Conservation (phyloP, 139 green algal genomes). For the Coccomyxa sp. region DNA sequence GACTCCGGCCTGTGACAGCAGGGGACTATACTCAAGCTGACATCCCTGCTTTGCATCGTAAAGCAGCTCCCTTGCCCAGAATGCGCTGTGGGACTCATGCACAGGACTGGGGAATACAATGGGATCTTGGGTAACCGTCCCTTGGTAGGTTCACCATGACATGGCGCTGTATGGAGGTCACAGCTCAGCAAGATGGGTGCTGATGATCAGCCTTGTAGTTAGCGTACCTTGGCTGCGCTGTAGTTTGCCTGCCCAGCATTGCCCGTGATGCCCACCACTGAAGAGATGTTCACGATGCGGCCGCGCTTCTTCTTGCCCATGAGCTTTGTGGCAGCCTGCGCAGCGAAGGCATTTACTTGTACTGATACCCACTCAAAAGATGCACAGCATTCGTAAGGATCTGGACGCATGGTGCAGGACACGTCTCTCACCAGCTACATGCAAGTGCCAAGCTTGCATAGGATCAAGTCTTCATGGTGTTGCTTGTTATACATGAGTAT, state of each 20-base stretch:
- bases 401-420: background rate
- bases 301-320: constrained; percentile 87
- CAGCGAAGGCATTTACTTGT: background rate
- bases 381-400: no score
- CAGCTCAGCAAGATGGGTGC: no score
- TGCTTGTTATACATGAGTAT: no score
- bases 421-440: background rate
- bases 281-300: constrained; percentile 97
- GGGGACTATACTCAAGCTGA: background rate
- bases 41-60: background rate
- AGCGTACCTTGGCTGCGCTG: constrained; percentile 66
- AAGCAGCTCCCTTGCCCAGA: background rate
- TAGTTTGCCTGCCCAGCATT: constrained; percentile 95
- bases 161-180: no score
- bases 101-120: no score
- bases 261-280: constrained; percentile 90
- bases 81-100: no score
- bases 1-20: constrained; percentile 53
- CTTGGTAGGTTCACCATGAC: no score
- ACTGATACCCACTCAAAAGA: background rate
- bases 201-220: background rate
- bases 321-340: constrained; percentile 83
- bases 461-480: no score
- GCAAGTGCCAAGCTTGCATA: no score
- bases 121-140: no score